Percentiles rank a stretch among this genome's conserved stretches.
These are phyloP conservation scores for Amanita phalloides DNA, from an alignment of 768 basidiomycete genomes.

Conservation along the genomic window DNA sequence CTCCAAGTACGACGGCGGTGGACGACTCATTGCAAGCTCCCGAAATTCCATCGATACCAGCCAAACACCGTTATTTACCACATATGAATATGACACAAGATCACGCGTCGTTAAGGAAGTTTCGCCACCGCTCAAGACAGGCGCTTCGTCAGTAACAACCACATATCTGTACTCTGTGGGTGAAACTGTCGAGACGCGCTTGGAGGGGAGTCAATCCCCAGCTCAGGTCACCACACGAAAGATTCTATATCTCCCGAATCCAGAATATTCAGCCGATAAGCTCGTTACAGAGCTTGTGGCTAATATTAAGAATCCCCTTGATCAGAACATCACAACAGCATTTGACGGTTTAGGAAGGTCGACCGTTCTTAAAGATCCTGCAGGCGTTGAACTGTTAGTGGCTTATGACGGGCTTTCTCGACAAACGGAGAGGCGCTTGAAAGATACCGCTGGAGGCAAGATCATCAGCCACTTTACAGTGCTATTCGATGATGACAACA, in stretches of 20 bases:
- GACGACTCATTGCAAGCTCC: not conserved
- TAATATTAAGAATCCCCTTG: not conserved
- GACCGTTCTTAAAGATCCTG: not conserved
- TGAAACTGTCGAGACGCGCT: not conserved
- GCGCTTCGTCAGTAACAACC: not conserved
- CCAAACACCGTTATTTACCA: not conserved
- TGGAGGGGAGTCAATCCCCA: not conserved
- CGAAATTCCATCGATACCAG: not conserved
- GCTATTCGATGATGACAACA: not conserved
- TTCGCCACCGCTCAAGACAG: not conserved
- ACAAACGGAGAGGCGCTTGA: not conserved
- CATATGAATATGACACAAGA: not conserved
- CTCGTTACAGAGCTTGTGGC: not conserved
- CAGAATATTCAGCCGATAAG: not conserved
- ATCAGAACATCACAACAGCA: not conserved
- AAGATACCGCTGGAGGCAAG: not conserved
- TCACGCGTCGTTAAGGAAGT: not conserved
- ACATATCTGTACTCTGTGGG: not conserved
- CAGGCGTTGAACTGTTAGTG: not conserved
- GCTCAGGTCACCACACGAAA: not conserved
- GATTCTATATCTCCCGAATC: not conserved
- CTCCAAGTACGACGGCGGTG: not conserved
- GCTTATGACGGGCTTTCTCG: not conserved
- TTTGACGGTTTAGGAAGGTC: not conserved
- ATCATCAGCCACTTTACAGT: not conserved